Evolutionary conservation across 1,139 yeast species (phyloP), one percentile per base, ranked within the genome.

Genomic region (Taphrina communis): DNA sequence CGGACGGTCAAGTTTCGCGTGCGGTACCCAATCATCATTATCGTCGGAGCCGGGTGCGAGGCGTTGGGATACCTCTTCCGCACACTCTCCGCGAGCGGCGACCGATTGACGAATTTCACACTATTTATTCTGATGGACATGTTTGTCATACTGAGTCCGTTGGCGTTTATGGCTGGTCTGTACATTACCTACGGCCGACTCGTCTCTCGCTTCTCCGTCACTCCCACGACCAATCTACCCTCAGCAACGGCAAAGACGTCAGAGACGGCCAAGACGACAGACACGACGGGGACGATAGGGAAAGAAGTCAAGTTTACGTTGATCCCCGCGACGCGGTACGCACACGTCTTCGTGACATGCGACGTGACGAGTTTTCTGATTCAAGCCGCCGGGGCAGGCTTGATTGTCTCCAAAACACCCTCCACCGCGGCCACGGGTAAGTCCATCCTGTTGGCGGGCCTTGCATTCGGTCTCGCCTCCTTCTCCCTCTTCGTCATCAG

Each of bases 371-470:
- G 83, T 53, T 78, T 83, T 70, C 69, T 81, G 11, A 63, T 82
- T 60, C 85, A 83, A 73, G 80, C 78, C 19, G 77, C 77, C 19
- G 85, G 85, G 17, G 85, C 83, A 56, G 84, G 84, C 7, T 61
- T 81, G 53, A 76, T 78, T 75, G 76, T 66, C 21, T 62, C 57
- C 11, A 38, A 41, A 14, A 52, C 38, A 7, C 52, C 58, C 19
- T 14, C n/a, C 3, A 58, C 65, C 11, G 58, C 65, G 42, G 14
- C 31, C n/a, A 42, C 61, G 8, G 77, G 77, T 7, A 59, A 72
- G 41, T 35, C 69, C 21, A 69, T 76, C 31, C 71, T 73, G 21
- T 66, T 76, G 53, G 75, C 70, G 8, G 78, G 77, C 41, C 69
- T 76, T 57, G 72, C 73, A 38, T 75, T 82, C 21, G 85, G 82